These are phyloP conservation scores for Saccharomyces pastorianus DNA, from an alignment of 1,139 yeast species.

Conservation along the genomic window DNA sequence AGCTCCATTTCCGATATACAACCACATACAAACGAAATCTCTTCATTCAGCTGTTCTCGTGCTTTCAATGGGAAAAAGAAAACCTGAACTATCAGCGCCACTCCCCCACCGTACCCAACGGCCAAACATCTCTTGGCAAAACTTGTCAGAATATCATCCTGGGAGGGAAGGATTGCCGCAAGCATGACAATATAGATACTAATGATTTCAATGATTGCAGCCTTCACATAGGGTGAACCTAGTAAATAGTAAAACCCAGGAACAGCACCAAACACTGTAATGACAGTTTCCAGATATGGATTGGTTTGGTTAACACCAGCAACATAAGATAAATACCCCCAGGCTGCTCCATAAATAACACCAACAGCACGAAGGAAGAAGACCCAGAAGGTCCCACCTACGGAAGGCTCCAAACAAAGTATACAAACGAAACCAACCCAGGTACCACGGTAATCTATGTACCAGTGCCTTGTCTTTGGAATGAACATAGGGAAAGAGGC, in stretches of 20 bases:
- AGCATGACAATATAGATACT: slow-evolving; percentile 40
- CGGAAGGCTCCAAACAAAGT: slow-evolving; percentile 41
- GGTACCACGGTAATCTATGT: slow-evolving; percentile 38
- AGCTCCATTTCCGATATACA: slow-evolving; percentile 35
- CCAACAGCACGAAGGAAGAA: slow-evolving; percentile 42
- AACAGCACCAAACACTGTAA: slow-evolving; percentile 37
- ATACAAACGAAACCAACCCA: slow-evolving; percentile 49
- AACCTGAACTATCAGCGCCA: slow-evolving; percentile 40
- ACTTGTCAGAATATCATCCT: slow-evolving; percentile 37
- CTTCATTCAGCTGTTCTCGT: slow-evolving; percentile 37
- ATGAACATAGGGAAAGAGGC: slow-evolving; percentile 44
- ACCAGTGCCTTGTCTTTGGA: slow-evolving; percentile 40
- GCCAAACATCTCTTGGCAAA: slow-evolving; percentile 45
- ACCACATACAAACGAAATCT: slow-evolving; percentile 36
- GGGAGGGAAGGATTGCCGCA: slow-evolving; percentile 36
- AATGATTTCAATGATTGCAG: slow-evolving; percentile 43
- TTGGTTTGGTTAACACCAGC: slow-evolving; percentile 36
- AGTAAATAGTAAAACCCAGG: slow-evolving; percentile 40
- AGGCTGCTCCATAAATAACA: slow-evolving; percentile 39
- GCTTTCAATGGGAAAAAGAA: slow-evolving; percentile 42
- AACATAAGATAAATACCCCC: slow-evolving; percentile 42
- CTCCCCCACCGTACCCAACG: slow-evolving; percentile 42
- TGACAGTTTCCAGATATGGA: slow-evolving; percentile 38
- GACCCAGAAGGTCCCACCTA: slow-evolving; percentile 43
- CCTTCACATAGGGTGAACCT: slow-evolving; percentile 42